These are phyloP conservation scores for Fraxinus pennsylvanica DNA, from an alignment of 257 asterid genomes.

Conservation along the genomic window DNA sequence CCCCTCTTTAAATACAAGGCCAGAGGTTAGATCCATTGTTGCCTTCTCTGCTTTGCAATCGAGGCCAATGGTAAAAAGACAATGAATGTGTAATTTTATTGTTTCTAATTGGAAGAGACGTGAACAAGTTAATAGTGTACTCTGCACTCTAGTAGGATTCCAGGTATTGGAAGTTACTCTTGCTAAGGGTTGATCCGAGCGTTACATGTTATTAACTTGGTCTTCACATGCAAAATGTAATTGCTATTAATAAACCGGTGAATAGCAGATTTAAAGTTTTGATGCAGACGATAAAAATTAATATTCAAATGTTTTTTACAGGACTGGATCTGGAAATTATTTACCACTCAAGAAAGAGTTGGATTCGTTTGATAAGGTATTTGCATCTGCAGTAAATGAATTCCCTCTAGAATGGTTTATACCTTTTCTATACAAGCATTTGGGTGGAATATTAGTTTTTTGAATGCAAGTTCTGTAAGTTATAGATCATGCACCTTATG, in stretches of 20 bases:
- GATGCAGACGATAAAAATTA: slow-evolving; percentile 22
- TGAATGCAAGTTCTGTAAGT: neutral
- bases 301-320: slow-evolving; percentile 40
- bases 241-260: slow-evolving; percentile 14
- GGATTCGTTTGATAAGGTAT: slow-evolving; percentile 87
- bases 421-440: slow-evolving; percentile 10
- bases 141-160: slow-evolving; percentile 11
- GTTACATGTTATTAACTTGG: slow-evolving; percentile 13
- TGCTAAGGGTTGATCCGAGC: no score
- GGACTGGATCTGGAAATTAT: slow-evolving; percentile 41
- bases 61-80: neutral
- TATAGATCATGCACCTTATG: slow-evolving; percentile 8
- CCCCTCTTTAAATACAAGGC: no score
- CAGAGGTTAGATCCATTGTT: neutral
- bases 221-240: slow-evolving; percentile 1
- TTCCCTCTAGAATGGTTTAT: slow-evolving; percentile 19
- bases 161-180: neutral
- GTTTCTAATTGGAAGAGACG: slow-evolving; percentile 7
- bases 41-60: neutral
- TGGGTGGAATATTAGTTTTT: slow-evolving; percentile 19
- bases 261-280: slow-evolving; percentile 22
- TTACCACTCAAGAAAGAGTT: slow-evolving; percentile 54
- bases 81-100: neutral
- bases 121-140: slow-evolving; percentile 18
- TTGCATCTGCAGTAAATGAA: slow-evolving; percentile 22